These are phyloP conservation scores for Begonia peltatifolia DNA, from an alignment of 306 rosid species.

Conservation along the genomic window DNA sequence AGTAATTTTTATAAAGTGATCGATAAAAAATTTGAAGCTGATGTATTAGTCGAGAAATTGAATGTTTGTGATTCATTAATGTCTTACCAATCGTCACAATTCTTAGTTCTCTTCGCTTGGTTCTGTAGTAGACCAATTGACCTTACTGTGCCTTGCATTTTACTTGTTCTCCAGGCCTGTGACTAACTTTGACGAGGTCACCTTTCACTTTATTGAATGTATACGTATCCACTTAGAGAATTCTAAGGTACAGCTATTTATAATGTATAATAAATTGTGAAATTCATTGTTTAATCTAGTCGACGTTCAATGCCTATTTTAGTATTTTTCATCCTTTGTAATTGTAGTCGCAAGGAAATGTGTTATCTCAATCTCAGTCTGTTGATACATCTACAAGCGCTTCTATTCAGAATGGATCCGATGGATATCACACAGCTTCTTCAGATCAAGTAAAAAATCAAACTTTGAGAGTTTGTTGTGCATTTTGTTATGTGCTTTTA, in stretches of 20 bases:
- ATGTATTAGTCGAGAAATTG: too few species aligned
- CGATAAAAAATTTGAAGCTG: too few species aligned
- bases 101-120: too few species aligned
- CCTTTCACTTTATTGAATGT: conserved; percentile 89
- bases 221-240: conserved; percentile 52
- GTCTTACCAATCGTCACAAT: too few species aligned
- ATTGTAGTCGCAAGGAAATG: conserved; percentile 40
- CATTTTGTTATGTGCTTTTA: conserved; percentile 2
- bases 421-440: conserved; percentile 33
- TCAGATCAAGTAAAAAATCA: conserved; percentile 38
- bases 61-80: too few species aligned
- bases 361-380: conserved; percentile 20
- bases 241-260: conserved; percentile 42
- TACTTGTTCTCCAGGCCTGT: conserved; percentile 50
- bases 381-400: conserved; percentile 30
- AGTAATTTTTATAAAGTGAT: too few species aligned
- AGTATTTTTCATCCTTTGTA: conserved; percentile 10
- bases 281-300: too few species aligned
- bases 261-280: not conserved
- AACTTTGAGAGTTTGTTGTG: not conserved
- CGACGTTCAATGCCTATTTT: not conserved
- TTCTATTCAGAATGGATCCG: conserved; percentile 24
- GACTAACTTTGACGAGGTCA: conserved; percentile 61
- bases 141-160: conserved; percentile 3
- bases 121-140: conserved; percentile 2